Base-by-base conservation (phyloP, 2,329 filamentous ascomycete species). In the Chaetomium olivaceum region DNA sequence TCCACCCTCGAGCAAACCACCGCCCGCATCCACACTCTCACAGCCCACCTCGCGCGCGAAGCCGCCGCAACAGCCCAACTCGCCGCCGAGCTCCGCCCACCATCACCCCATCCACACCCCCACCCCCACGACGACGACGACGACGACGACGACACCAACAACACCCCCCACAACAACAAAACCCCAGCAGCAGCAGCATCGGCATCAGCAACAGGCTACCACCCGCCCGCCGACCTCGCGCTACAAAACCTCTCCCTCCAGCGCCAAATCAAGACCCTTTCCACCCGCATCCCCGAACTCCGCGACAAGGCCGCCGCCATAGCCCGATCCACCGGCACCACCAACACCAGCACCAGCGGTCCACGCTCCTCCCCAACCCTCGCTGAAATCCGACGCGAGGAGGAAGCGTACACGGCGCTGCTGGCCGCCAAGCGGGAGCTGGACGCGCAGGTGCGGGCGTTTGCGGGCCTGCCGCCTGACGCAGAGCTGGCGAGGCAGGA, bases 161-260 rank as follows among this genome's bases (percentile, higher is more conserved):
- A 19, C 70, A 39, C 12, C 0, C 80, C 87, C 65, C 77, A 92
- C 2, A 84, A 86, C 11, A 87, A 36, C 33, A 12, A 87, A 57
- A 12, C 62, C 33, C 25, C 36, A 29, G 27, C 27, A 29, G 27
- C 27, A 29, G 27, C 27, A 29, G 3, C 27, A 29, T 6, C 27
- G 6, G 27, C 27, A 29, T 29, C 36, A 4, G 23, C 4, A 43
- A 43, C 39, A 25, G 62, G 66, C 16, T 89, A 86, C 71, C 81
- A 85, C 19, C 83, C 85, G 0, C 77, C 87, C 0, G 73, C 85
- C 0, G 81, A 87, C 67, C 78, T 93, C 3, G 85, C 87, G 12
- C 87, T 87, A 69, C 84, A 89, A 69, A 94, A 92, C n/a, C 82
- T 89, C 4, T 89, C 95, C 59, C 86, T 90, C 77, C 87, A 89